Evolutionary conservation across 306 rosid species (phyloP), one percentile per base, ranked within the genome.

Genomic region (Canavalia ensiformis): DNA sequence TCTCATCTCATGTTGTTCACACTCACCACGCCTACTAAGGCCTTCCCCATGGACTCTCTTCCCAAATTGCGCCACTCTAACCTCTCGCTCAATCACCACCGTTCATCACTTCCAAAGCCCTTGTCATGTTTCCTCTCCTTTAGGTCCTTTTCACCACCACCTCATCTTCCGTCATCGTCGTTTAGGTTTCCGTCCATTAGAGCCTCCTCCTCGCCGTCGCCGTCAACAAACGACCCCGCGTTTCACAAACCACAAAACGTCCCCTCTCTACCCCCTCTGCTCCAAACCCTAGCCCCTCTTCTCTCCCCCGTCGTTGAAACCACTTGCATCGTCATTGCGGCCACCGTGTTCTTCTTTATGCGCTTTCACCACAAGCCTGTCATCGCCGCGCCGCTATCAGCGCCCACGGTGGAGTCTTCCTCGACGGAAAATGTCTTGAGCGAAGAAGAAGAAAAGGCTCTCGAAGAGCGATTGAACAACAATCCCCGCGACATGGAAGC

Each of bases 271-370:
- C 55, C 90, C 50, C 87, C 84, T 0, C 65, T 84, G 9, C 69
- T 87, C 85, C 67, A 74, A 88, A 78, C 91, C 83, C 89, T 87
- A 65, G 69, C 39, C 80, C 82, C 89, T 49, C 13, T 88, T 33
- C 58, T 82, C 72, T 77, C 93, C 8, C 83, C 90, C 10, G 54
- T 79, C 49, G 42, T 88, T 34, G 84, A 84, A 81, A 86, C 97
- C 70, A 81, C 93, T 66, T 81, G 90, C 92, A 75, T 85, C 86
- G 81, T 89, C 55, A 7, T 92, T 2, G 94, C 94, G 28, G 94
- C 97, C 2, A 84, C 97, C 18, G 94, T 91, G 3, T 84, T 96
- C 79, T 90, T 92, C 89, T 81, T 92, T 79, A 76, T 88, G 82
- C 94, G 94, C 37, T 68, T 90, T 83, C 87, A 88, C 63, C 87